Conservation (phyloP, 805 yeast genomes). For the Kuraishia molischiana region DNA sequence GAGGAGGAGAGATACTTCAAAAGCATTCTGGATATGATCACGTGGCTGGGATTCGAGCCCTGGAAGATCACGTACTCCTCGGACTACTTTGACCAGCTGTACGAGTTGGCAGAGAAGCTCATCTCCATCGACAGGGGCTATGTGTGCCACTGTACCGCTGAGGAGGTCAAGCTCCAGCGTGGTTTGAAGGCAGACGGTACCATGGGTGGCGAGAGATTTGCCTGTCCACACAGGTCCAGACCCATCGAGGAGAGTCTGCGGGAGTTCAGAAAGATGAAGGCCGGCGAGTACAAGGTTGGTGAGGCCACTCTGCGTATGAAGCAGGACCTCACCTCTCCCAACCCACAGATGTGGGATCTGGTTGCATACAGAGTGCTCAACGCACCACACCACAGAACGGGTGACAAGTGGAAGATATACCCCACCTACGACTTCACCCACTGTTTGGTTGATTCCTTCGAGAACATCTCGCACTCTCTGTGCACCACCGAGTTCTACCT, state of each 20-base stretch:
- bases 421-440: slow-evolving; percentile 99
- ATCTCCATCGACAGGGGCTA: slow-evolving; percentile 69
- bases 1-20: slow-evolving; percentile 89
- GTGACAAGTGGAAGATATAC: slow-evolving; percentile 93
- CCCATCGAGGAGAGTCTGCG: slow-evolving; percentile 63
- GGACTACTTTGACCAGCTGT: slow-evolving; percentile 86
- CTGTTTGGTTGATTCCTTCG: slow-evolving; percentile 96
- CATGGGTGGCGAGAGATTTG: slow-evolving; percentile 84
- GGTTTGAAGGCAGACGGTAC: slow-evolving; percentile 90
- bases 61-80: slow-evolving; percentile 94
- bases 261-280: slow-evolving; percentile 86
- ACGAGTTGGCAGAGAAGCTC: slow-evolving; percentile 79
- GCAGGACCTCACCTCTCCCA: slow-evolving; percentile 81
- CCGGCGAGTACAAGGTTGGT: slow-evolving; percentile 82
- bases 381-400: slow-evolving; percentile 94
- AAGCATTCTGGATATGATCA: slow-evolving; percentile 74
- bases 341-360: slow-evolving; percentile 99
- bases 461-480: slow-evolving; percentile 89
- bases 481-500: slow-evolving; percentile 94
- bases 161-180: slow-evolving; percentile 81
- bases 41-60: slow-evolving; percentile 92
- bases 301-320: slow-evolving; percentile 96
- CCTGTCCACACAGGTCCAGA: slow-evolving; percentile 69
- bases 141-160: slow-evolving; percentile 89
- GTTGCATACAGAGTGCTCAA: slow-evolving; percentile 93